These are phyloP conservation scores for Hortaea sp. DNA, from an alignment of 2,329 filamentous ascomycete genomes.

Conservation along the genomic window DNA sequence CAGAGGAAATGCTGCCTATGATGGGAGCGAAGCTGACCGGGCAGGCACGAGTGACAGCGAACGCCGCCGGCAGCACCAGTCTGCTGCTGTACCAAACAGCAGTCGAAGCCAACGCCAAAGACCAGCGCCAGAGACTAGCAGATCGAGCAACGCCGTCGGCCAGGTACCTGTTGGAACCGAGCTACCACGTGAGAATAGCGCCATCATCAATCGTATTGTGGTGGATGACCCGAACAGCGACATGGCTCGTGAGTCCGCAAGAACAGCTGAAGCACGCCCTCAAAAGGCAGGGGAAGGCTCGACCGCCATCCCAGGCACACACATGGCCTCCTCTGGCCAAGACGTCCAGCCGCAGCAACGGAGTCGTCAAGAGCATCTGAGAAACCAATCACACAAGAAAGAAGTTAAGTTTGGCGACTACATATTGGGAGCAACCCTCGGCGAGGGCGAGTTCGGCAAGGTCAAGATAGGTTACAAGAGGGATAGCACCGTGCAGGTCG, in stretches of 20 bases:
- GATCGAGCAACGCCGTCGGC: slow-evolving; percentile 41
- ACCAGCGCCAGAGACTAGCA: slow-evolving; percentile 30
- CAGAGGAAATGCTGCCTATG: slow-evolving; percentile 22
- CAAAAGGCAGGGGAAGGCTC: slow-evolving; percentile 23
- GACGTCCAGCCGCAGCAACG: slow-evolving; percentile 22
- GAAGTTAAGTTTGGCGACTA: slow-evolving; percentile 90
- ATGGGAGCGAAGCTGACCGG: slow-evolving; percentile 31
- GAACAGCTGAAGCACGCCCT: slow-evolving; percentile 51
- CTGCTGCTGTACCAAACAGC: slow-evolving; percentile 35
- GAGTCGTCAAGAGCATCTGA: slow-evolving; percentile 50
- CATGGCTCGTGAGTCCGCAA: slow-evolving; percentile 59
- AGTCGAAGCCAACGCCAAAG: slow-evolving; percentile 29
- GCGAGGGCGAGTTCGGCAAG: slow-evolving; percentile 97
- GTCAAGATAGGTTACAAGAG: slow-evolving; percentile 98
- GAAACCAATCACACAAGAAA: slow-evolving; percentile 47
- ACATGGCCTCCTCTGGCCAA: slow-evolving; percentile 37
- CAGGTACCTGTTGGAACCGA: slow-evolving; percentile 42
- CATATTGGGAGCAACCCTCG: slow-evolving; percentile 87
- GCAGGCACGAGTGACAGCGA: slow-evolving; percentile 26
- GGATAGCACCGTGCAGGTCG: slow-evolving; percentile 83
- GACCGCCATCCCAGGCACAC: slow-evolving; percentile 21
- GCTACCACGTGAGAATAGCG: slow-evolving; percentile 64
- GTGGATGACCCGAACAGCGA: slow-evolving; percentile 68
- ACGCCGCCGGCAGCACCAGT: slow-evolving; percentile 25
- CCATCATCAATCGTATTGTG: slow-evolving; percentile 67